These are phyloP conservation scores for Endotrypanum monterogeii DNA, from an alignment of 208 protist species.

Conservation along the genomic window DNA sequence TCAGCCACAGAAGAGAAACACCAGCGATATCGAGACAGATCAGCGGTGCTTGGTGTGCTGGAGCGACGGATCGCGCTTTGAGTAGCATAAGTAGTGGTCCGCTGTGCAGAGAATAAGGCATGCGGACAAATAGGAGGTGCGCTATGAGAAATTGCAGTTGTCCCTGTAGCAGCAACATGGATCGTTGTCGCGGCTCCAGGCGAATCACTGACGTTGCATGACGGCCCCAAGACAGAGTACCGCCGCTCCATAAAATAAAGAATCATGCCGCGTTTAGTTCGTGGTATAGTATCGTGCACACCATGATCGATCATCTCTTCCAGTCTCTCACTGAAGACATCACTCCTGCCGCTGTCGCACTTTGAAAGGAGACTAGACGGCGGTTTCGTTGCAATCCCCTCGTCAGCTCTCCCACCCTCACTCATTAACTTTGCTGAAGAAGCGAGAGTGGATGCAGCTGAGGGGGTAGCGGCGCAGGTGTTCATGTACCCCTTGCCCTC, in stretches of 20 bases:
- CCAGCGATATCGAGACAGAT: not conserved
- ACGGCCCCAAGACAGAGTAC: constrained; percentile 21
- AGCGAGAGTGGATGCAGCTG: not conserved
- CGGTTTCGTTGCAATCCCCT: not conserved
- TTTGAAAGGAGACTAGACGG: not conserved
- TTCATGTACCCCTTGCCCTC: not conserved
- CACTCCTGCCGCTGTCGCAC: not conserved
- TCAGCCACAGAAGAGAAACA: constrained; percentile 13
- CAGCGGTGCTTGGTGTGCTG: not conserved
- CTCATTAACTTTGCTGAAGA: not conserved
- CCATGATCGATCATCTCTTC: not conserved
- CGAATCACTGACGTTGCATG: not conserved
- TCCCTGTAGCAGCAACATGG: not conserved
- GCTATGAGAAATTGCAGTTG: not conserved
- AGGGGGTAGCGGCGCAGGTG: not conserved
- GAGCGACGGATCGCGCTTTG: not conserved
- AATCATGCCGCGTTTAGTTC: constrained; percentile 63
- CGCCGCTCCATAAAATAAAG: constrained; percentile 38
- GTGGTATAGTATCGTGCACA: constrained; percentile 28
- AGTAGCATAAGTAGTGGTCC: not conserved
- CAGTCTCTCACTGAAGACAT: not conserved
- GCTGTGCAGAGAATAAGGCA: not conserved
- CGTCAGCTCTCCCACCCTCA: not conserved
- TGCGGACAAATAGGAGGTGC: not conserved
- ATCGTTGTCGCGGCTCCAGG: not conserved